These are phyloP conservation scores for Suillus hirtellus DNA, from an alignment of 768 basidiomycete genomes.

Conservation along the genomic window DNA sequence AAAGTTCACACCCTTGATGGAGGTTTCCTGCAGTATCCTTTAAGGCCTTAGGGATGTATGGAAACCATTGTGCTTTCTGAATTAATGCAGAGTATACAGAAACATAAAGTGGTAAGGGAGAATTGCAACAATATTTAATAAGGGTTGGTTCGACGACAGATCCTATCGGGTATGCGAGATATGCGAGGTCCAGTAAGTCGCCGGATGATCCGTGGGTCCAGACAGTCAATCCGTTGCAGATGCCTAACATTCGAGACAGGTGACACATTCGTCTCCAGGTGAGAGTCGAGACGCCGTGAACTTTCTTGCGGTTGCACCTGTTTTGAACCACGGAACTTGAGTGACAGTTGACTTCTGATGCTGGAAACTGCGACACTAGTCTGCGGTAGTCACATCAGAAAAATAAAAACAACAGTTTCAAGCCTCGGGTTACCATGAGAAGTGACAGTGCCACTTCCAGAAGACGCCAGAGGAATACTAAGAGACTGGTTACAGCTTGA, in stretches of 20 bases:
- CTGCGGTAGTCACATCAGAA: conserved; percentile 23
- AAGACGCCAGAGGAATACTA: conserved; percentile 32
- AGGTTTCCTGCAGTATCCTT: neutral
- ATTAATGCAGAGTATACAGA: neutral
- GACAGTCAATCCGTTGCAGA: neutral
- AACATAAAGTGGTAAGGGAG: neutral
- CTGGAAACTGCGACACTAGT: conserved; percentile 38
- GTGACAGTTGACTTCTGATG: conserved; percentile 25
- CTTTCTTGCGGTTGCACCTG: neutral
- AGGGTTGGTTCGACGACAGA: conserved; percentile 32
- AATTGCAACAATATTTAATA: neutral
- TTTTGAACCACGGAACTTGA: conserved; percentile 7
- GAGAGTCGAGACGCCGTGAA: neutral
- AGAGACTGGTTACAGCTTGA: conserved; percentile 24
- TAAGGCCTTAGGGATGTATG: neutral
- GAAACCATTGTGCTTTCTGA: neutral
- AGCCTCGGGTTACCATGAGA: conserved; percentile 39
- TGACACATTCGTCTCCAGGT: neutral
- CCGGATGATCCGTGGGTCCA: conserved; percentile 13
- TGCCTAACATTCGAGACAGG: neutral
- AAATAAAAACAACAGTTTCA: conserved; percentile 2
- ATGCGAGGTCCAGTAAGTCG: conserved; percentile 27
- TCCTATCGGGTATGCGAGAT: conserved; percentile 51
- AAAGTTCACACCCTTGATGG: neutral
- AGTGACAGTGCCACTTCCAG: conserved; percentile 38